Percentiles rank a stretch among this genome's conserved stretches.
These are phyloP conservation scores for Punica granatum DNA, from an alignment of 345 rosid species.

Conservation along the genomic window DNA sequence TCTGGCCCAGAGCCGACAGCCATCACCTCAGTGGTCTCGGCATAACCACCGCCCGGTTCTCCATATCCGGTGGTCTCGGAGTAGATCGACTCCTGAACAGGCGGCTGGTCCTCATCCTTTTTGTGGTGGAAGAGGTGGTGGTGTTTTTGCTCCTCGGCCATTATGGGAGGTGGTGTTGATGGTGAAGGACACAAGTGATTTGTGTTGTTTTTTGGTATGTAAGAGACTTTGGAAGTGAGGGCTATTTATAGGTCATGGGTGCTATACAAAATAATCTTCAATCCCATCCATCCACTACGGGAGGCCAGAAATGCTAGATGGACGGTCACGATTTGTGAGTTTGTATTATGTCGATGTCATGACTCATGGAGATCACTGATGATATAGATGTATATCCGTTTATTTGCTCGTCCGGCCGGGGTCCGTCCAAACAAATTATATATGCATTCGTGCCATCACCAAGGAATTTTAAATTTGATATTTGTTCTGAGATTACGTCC, in stretches of 20 bases:
- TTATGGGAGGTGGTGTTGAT: constrained; percentile 1
- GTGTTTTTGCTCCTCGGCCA: constrained; percentile 44
- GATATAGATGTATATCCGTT: background rate
- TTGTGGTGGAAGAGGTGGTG: constrained; percentile 42
- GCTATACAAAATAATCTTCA: background rate
- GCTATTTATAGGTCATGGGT: constrained; percentile 4
- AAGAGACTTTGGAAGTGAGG: background rate
- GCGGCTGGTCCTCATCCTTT: constrained; percentile 27
- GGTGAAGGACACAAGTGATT: background rate
- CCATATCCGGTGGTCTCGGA: constrained; percentile 14
- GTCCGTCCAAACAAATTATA: no score
- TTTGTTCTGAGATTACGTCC: no score
- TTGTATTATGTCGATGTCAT: background rate
- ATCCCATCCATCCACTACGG: background rate
- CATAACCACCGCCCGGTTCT: constrained; percentile 5
- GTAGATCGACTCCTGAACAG: constrained; percentile 16
- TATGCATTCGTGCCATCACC: no score
- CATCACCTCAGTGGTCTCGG: background rate
- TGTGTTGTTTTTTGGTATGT: background rate
- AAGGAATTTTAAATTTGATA: no score
- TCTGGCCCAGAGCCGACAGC: background rate
- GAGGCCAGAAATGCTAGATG: constrained; percentile 4
- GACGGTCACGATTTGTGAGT: constrained; percentile 6
- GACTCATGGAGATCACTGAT: background rate
- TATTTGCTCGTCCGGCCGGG: no score